phyloP scores from a whole-genome alignment of 2,329 filamentous ascomycete species.

The Botrytis fabae region DNA sequence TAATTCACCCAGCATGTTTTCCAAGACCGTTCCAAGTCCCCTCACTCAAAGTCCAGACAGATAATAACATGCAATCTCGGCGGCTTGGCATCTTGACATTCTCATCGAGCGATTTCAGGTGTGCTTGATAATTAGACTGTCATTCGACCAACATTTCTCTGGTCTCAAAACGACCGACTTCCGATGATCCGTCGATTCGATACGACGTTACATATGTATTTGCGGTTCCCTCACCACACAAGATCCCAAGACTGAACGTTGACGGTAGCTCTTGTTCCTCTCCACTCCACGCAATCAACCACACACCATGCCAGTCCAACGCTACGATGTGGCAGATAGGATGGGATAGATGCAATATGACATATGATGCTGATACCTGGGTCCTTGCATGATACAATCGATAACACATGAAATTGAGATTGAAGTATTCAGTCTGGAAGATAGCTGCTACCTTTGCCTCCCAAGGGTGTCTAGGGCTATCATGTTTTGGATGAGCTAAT shows the following conservation, averaged over 20 bases:
- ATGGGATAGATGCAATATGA: not conserved
- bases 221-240: not conserved
- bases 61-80: not conserved
- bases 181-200: slow-evolving; percentile 6
- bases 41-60: not conserved
- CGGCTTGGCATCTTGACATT: not conserved
- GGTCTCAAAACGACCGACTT: not conserved
- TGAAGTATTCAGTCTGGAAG: not conserved
- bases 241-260: not conserved
- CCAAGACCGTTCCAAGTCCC: not conserved
- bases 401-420: slow-evolving; percentile 3
- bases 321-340: slow-evolving; percentile 3
- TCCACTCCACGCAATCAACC: slow-evolving; percentile 5
- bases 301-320: slow-evolving; percentile 1
- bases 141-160: not conserved
- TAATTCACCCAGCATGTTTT: not conserved
- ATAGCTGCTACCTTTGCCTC: not conserved
- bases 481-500: not conserved
- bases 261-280: not conserved
- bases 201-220: slow-evolving; percentile 24
- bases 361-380: not conserved
- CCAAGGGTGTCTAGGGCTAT: slow-evolving; percentile 1
- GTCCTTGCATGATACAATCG: not conserved
- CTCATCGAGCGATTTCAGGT: not conserved
- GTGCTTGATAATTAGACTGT: not conserved